phyloP scores from a whole-genome alignment of 2,329 filamentous ascomycete genomes.

The Sclerotinia spermophila region DNA sequence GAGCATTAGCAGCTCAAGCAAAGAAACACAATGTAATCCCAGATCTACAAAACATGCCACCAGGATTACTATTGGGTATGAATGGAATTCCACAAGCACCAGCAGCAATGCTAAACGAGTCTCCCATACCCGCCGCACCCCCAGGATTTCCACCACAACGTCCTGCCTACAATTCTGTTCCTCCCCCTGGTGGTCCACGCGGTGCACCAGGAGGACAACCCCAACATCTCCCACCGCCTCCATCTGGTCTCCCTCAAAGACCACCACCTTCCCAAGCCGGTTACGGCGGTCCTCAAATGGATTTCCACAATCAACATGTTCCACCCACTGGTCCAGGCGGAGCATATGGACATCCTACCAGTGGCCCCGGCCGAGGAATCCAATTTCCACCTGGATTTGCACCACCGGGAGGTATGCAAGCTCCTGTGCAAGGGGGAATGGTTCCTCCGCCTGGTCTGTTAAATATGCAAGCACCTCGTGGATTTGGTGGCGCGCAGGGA shows the following conservation, averaged over 20 bases:
- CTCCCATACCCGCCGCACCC: slow-evolving; percentile 24
- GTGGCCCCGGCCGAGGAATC: not conserved
- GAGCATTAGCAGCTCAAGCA: slow-evolving; percentile 85
- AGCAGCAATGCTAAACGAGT: slow-evolving; percentile 40
- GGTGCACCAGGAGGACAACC: slow-evolving; percentile 42
- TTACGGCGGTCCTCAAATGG: slow-evolving; percentile 60
- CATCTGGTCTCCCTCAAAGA: slow-evolving; percentile 54
- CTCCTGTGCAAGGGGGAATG: not conserved
- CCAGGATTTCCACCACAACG: slow-evolving; percentile 31
- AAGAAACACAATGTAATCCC: slow-evolving; percentile 91
- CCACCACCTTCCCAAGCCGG: slow-evolving; percentile 67
- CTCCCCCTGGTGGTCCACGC: slow-evolving; percentile 34
- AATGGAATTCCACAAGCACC: slow-evolving; percentile 42
- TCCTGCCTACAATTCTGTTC: slow-evolving; percentile 33
- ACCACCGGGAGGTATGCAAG: slow-evolving; percentile 5
- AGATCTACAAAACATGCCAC: slow-evolving; percentile 46
- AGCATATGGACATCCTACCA: not conserved
- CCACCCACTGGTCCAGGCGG: slow-evolving; percentile 41
- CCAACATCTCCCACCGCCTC: slow-evolving; percentile 50
- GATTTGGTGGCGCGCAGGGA: slow-evolving; percentile 29
- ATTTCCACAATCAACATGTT: slow-evolving; percentile 42
- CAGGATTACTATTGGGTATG: slow-evolving; percentile 37
- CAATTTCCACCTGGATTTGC: slow-evolving; percentile 44
- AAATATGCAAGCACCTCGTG: slow-evolving; percentile 34
- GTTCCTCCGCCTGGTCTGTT: slow-evolving; percentile 12